Evolutionary conservation across 768 basidiomycete species (phyloP).

Genomic region (Boletales sp.): DNA sequence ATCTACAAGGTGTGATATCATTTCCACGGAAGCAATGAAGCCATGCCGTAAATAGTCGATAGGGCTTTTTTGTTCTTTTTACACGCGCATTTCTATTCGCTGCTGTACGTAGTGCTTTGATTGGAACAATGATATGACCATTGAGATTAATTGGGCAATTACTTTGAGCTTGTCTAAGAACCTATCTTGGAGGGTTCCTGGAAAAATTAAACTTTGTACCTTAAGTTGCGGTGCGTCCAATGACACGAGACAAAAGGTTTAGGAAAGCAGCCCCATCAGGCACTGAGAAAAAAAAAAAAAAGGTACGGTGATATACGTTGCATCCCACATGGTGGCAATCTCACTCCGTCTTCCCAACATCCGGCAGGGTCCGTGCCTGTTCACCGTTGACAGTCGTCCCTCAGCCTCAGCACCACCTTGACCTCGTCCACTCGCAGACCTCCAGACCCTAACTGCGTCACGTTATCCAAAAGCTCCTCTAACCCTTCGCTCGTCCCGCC

Average conservation of each 20-base stretch:
- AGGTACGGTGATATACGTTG: no score
- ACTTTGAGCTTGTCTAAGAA: no score
- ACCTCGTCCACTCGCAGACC: conserved; percentile 66
- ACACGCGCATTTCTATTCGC: not conserved
- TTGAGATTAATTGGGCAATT: not conserved
- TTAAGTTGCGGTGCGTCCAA: no score
- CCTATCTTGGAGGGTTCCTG: no score
- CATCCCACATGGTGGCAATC: no score
- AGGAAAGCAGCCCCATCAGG: no score
- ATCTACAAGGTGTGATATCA: conserved; percentile 79
- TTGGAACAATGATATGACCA: not conserved
- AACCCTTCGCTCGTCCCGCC: conserved; percentile 37
- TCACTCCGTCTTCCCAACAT: no score
- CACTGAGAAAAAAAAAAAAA: no score
- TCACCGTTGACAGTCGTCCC: conserved; percentile 35
- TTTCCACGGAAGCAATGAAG: not conserved
- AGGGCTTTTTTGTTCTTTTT: not conserved
- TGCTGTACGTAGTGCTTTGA: not conserved
- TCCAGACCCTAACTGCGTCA: conserved; percentile 52
- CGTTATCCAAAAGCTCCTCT: conserved; percentile 45
- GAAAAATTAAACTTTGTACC: no score
- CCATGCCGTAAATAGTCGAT: not conserved
- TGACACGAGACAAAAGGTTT: no score
- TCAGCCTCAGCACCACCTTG: conserved; percentile 46
- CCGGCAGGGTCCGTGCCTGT: not conserved